These are phyloP conservation scores for Dactylonectria estremocensis DNA, from an alignment of 2,329 filamentous ascomycete genomes.

Conservation along the genomic window DNA sequence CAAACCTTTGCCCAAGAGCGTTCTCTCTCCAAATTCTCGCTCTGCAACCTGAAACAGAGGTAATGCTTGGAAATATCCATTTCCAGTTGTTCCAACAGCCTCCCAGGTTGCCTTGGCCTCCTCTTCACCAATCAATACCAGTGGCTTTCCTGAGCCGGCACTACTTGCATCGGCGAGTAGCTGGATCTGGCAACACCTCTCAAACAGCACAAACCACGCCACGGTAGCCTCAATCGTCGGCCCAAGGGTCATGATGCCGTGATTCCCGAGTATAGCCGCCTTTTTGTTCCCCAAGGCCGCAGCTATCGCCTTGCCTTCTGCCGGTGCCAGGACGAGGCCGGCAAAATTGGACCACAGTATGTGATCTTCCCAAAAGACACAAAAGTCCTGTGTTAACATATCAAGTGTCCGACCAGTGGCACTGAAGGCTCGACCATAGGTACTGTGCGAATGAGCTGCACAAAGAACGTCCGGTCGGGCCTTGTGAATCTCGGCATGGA, in stretches of 20 bases:
- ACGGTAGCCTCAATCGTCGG: conserved; percentile 65
- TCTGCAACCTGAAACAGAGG: conserved; percentile 28
- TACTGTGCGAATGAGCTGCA: conserved; percentile 68
- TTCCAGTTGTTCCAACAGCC: conserved; percentile 71
- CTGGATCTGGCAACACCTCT: conserved; percentile 64
- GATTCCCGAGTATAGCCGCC: conserved; percentile 68
- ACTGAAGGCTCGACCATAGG: conserved; percentile 72
- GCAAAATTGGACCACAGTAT: conserved; percentile 63
- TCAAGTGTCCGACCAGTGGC: conserved; percentile 73
- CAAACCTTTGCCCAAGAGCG: conserved; percentile 3
- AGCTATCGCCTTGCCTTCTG: conserved; percentile 67
- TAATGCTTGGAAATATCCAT: conserved; percentile 76
- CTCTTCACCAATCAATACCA: conserved; percentile 77
- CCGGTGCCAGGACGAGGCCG: conserved; percentile 66
- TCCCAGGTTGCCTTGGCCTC: conserved; percentile 79
- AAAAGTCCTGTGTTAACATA: conserved; percentile 76
- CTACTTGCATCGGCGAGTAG: conserved; percentile 72
- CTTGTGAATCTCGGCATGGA: conserved; percentile 64
- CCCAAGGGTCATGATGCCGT: conserved; percentile 68
- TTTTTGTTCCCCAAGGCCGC: conserved; percentile 63
- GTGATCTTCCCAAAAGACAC: conserved; percentile 70
- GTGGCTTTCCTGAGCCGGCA: conserved; percentile 73
- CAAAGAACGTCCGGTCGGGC: conserved; percentile 69
- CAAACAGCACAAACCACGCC: conserved; percentile 69
- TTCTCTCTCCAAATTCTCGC: conserved; percentile 17